Conservation (phyloP, 2,329 filamentous ascomycete genomes). For the Trichoderma sp. region DNA sequence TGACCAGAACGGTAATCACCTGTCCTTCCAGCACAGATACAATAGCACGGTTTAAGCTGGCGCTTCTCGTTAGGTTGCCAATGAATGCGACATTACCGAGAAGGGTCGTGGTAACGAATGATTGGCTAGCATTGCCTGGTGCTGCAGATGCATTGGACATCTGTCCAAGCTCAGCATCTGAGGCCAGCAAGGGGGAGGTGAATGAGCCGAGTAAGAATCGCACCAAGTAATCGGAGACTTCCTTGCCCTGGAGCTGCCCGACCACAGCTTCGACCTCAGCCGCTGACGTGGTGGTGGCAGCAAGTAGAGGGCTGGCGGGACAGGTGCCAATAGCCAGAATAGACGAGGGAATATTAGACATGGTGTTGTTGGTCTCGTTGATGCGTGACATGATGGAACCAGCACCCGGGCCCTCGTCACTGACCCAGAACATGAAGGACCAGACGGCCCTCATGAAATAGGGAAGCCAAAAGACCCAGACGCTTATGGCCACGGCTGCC, state of each 20-base stretch:
- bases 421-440: slow-evolving; percentile 93
- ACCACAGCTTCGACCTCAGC: slow-evolving; percentile 32
- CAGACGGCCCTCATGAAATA: slow-evolving; percentile 89
- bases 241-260: slow-evolving; percentile 30
- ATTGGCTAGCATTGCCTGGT: background rate
- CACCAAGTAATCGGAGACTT: slow-evolving; percentile 34
- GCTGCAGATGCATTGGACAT: background rate
- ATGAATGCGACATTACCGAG: slow-evolving; percentile 57
- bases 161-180: background rate
- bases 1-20: slow-evolving; percentile 86
- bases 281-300: slow-evolving; percentile 32
- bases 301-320: slow-evolving; percentile 36
- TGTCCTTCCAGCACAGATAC: slow-evolving; percentile 88
- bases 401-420: slow-evolving; percentile 65
- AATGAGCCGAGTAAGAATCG: slow-evolving; percentile 32
- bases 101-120: slow-evolving; percentile 38
- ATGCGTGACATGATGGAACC: slow-evolving; percentile 28
- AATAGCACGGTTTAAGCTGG: slow-evolving; percentile 71
- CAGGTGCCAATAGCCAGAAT: slow-evolving; percentile 31
- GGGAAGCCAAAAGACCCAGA: slow-evolving; percentile 87
- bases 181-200: slow-evolving; percentile 27
- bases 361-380: slow-evolving; percentile 24
- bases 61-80: slow-evolving; percentile 63
- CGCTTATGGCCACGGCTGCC: slow-evolving; percentile 71
- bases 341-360: slow-evolving; percentile 28